These are phyloP conservation scores for Diaporthe amygdali DNA, from an alignment of 2,329 filamentous ascomycete genomes.

Conservation along the genomic window DNA sequence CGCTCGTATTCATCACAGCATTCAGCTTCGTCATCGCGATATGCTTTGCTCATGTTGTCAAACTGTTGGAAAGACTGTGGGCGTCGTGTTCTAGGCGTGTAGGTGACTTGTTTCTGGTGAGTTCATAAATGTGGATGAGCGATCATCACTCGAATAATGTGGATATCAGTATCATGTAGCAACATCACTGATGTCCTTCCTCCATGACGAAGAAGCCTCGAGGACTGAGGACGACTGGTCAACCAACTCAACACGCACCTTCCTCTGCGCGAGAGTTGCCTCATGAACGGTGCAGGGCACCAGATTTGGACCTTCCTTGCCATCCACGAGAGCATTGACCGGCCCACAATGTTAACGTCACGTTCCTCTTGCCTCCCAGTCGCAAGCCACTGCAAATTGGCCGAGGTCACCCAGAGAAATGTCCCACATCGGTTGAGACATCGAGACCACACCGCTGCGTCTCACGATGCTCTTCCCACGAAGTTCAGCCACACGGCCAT, in stretches of 20 bases:
- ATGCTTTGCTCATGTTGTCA: background rate
- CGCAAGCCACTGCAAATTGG: slow-evolving; percentile 42
- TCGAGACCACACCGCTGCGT: slow-evolving; percentile 34
- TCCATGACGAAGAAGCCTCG: background rate
- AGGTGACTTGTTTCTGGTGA: background rate
- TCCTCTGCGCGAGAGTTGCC: background rate
- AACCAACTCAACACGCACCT: background rate
- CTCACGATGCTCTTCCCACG: slow-evolving; percentile 33
- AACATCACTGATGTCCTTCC: no score
- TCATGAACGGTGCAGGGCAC: no score
- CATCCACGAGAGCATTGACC: background rate
- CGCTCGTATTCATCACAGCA: background rate
- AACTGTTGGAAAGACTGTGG: background rate
- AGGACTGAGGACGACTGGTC: background rate
- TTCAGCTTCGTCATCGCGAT: background rate
- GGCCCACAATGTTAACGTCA: background rate
- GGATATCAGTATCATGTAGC: background rate
- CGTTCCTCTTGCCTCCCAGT: slow-evolving; percentile 36
- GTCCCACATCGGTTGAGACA: slow-evolving; percentile 44
- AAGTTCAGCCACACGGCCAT: slow-evolving; percentile 33
- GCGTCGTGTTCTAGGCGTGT: background rate
- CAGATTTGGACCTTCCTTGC: background rate
- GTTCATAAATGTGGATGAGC: background rate
- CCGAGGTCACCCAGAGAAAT: slow-evolving; percentile 36
- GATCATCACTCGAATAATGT: background rate